Evolutionary conservation across 805 yeast genomes (phyloP).

Genomic region (Candida sonorensis): DNA sequence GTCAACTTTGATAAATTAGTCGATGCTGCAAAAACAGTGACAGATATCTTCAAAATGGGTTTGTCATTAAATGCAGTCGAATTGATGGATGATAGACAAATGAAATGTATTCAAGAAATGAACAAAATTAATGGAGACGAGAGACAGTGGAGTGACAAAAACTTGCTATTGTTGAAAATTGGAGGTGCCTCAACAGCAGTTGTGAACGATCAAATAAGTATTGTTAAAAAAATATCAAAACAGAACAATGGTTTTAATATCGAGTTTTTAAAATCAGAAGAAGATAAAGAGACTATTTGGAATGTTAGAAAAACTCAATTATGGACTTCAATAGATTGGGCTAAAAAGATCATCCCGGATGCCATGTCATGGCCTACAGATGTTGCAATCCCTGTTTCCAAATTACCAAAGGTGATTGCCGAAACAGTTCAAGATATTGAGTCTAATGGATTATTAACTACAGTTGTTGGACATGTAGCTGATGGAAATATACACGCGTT

Average conservation of each 20-base stretch:
- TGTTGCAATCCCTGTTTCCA: conserved; percentile 75
- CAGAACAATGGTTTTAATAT: conserved; percentile 47
- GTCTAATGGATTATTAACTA: conserved; percentile 41
- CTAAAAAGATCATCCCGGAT: conserved; percentile 36
- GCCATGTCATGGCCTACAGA: conserved; percentile 64
- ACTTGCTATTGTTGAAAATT: conserved; percentile 49
- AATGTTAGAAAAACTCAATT: conserved; percentile 66
- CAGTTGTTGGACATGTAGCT: conserved; percentile 72
- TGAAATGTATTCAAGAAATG: conserved; percentile 53
- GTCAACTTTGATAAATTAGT: conserved; percentile 57
- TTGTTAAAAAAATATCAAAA: conserved; percentile 44
- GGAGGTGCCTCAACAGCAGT: conserved; percentile 37
- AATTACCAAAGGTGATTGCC: conserved; percentile 51
- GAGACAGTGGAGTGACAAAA: conserved; percentile 24
- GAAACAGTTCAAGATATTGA: conserved; percentile 58
- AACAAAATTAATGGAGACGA: conserved; percentile 16
- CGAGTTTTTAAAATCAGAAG: conserved; percentile 50
- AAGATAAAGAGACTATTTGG: conserved; percentile 63
- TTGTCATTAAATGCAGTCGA: conserved; percentile 67
- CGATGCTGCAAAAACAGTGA: conserved; percentile 66
- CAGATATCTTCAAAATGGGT: conserved; percentile 53
- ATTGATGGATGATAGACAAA: conserved; percentile 60
- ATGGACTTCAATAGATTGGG: conserved; percentile 63
- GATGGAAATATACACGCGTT: conserved; percentile 77
- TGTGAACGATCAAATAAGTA: conserved; percentile 36